Base-by-base conservation (phyloP, 2,329 filamentous ascomycete species). In the Diaporthe helianthi region DNA sequence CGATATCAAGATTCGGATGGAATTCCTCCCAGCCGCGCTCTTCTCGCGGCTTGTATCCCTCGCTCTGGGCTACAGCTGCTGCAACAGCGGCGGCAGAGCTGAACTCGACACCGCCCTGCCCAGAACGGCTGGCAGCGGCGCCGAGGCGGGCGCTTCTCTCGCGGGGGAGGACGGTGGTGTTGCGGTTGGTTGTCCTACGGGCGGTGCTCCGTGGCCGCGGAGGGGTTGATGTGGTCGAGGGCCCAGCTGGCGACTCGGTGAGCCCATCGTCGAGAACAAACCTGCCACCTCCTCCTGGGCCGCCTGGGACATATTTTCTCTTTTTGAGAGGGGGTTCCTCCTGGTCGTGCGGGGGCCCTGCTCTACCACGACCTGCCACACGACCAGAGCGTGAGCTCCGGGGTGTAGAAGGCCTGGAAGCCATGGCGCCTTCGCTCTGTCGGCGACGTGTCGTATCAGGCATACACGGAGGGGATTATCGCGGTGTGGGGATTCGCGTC, bases 11-110 rank as follows among this genome's bases (percentile, higher is more conserved):
- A 75, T 98, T 93, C 0, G 93, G 94, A 79, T 99, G 96, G 73
- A 98, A 98, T 78, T 99, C 96, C 76, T 98, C 94, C 94, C 95
- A 99, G 65, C 93, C 93, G 72, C 95, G 90, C 82, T 99, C 96
- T 81, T 99, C 96, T 76, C 96, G 88, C 38, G 96, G 96, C 79
- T 99, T 99, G 81, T 98, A 98, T 63, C 95, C 94, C 83, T 98
- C 96, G 75, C 90, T 94, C 77, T 97, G 94, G 74, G 93, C 93
- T 70, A 96, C 92, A 4, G 92, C 92, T 7, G 93, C 94, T 63
- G 94, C 93, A 29, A 94, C 93, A 33, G 94, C 94, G 15, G 95
- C 93, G n/a, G 91, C 93, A 54, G 93, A 95, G 75, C 91, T 93
- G 80, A 92, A 97, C 73, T 92, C 88, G 78, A 92, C 92, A 74